Evolutionary conservation across 768 basidiomycete species (phyloP), one percentile per base, ranked within the genome.

Genomic region (Kwoniella dejecticola): DNA sequence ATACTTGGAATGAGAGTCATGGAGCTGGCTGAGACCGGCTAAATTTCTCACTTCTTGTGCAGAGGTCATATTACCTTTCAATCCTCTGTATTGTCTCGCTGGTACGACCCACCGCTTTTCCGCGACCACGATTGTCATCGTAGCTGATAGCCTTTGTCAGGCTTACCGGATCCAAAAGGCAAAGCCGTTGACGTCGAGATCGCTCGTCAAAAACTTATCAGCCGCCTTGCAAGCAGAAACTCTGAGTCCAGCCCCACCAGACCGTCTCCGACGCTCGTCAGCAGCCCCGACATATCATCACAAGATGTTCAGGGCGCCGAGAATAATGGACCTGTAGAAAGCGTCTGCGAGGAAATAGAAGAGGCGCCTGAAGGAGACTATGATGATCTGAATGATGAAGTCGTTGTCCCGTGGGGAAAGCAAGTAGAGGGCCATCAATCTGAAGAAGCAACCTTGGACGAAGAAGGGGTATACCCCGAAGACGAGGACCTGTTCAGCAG

Each of bases 11-110:
- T n/a, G n/a, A n/a, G n/a, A n/a, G n/a, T n/a, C 5, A 17, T 7
- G 36, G 52, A 30, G 49, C 27, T 33, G 6, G n/a, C n/a, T n/a
- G n/a, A n/a, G n/a, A n/a, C 49, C 29, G 4, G n/a, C 24, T 40
- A 8, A 10, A 40, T 4, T 8, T 53, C 10, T 26, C 44, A 46
- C 2, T 15, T 3, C 24, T 1, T 27, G 26, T 19, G 23, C 30
- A 73, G 71, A 68, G 64, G 47, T 64, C 38, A 60, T 67, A 10
- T 58, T 73, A 1, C 46, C 48, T 19, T 70, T 64, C 55, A 70
- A 70, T 40, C 69, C 71, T 1, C 60, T 73, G 0, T 66, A 70
- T 44, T 15, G 17, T 0, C 52, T 72, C 6, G 63, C 71, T 19
- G 65, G 68, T 69, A 19, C 8, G 52, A 21, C 42, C 2, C 19